phyloP scores from a whole-genome alignment of 2,329 filamentous ascomycete genomes.

The Dactylellina leptospora region DNA sequence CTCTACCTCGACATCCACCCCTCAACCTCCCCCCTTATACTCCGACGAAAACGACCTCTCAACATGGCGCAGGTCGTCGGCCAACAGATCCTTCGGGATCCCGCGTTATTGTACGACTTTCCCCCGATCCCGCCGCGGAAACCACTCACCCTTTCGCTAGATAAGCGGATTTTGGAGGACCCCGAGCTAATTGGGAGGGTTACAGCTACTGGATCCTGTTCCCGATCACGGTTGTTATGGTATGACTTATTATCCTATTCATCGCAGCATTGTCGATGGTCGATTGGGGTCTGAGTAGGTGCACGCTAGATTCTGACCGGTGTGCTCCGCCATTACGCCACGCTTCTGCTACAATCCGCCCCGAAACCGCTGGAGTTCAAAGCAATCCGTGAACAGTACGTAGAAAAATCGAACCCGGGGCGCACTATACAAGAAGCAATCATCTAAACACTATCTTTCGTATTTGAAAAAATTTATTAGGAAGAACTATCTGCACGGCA shows the following conservation, averaged over 20 bases:
- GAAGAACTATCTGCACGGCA: slow-evolving; percentile 79
- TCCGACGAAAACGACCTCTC: slow-evolving; percentile 20
- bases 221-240: slow-evolving; percentile 97
- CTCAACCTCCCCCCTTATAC: not conserved
- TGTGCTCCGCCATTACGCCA: slow-evolving; percentile 93
- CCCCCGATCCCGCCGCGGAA: too few species aligned
- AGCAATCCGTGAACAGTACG: slow-evolving; percentile 80
- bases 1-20: not conserved
- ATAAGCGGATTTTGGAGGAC: slow-evolving; percentile 3
- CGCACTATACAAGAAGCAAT: not conserved
- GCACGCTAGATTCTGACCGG: slow-evolving; percentile 81
- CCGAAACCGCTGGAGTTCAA: slow-evolving; percentile 83
- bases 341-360: slow-evolving; percentile 82
- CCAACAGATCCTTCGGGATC: slow-evolving; percentile 98
- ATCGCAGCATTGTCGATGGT: not conserved
- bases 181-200: not conserved
- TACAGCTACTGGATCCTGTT: slow-evolving; percentile 97
- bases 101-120: slow-evolving; percentile 85
- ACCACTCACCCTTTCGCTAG: slow-evolving; percentile 1
- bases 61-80: slow-evolving; percentile 83
- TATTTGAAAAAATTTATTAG: slow-evolving; percentile 12
- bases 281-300: slow-evolving; percentile 6
- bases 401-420: not conserved
- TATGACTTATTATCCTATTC: slow-evolving; percentile 58
- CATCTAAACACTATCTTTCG: not conserved